Base-by-base conservation (phyloP, 129 eudicot species). In the Saposhnikovia divaricata region DNA sequence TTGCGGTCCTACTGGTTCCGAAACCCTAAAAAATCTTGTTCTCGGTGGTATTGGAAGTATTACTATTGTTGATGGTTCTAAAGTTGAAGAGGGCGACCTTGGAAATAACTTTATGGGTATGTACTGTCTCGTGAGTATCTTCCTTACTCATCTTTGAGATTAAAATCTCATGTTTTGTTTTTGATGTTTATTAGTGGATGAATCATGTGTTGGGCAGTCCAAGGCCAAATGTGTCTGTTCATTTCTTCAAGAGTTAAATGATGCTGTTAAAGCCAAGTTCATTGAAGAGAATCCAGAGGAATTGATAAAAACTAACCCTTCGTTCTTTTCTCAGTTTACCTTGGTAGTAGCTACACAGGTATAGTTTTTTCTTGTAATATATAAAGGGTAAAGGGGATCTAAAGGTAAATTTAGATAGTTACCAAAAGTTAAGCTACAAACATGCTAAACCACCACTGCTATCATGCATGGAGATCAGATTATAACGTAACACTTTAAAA, bases 1-100 rank as follows among this genome's bases (percentile, higher is more conserved):
- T 74, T 95, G 98, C 84, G 98, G 98, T 3, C 98, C 98, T 55
- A 95, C 98, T 48, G 98, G 98, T 68, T 92, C 98, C 0, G 98
- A 95, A 82, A 88, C 97, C 53, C 85, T 95, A 11, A 95, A 95
- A 84, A 95, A 95, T 81, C 90, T 95, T 38, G 98, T 95, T 76
- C 98, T 95, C 83, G 98, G 96, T 83, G 98, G 98, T 39, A 85
- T 95, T 77, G 98, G 98, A 80, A 95, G 98, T 43, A 90, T 95
- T 50, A 95, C 98, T 9, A 89, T 92, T 75, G 92, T 95, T 81
- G 98, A 95, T 68, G 98, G 97, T 77, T 92, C 96, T 48, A 95
- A 92, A 85, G 96, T 95, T 51, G 96, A 90, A 82, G 79, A 86
- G 34, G 96, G 94, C 48, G 98, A 95, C 83, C 93, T 95, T 78